Evolutionary conservation across 1,139 yeast genomes (phyloP).

Genomic region (Geotrichum klebahnii): DNA sequence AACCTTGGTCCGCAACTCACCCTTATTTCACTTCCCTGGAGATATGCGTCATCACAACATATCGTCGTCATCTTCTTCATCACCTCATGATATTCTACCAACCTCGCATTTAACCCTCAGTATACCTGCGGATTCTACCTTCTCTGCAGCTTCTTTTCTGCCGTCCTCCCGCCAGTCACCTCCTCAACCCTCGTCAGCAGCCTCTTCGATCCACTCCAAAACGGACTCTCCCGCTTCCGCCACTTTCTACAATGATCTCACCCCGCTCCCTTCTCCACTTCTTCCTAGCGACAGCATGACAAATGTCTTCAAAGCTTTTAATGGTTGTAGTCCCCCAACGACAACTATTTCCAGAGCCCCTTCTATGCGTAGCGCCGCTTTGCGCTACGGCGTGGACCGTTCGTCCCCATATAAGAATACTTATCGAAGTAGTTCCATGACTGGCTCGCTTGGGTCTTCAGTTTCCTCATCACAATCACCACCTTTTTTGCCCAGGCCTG

Average conservation of each 20-base stretch:
- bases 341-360: constrained; percentile 29
- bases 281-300: constrained; percentile 24
- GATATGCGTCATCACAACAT: background rate
- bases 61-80: background rate
- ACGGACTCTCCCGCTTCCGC: constrained; percentile 7
- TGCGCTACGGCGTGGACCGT: constrained; percentile 13
- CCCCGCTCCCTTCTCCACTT: constrained; percentile 38
- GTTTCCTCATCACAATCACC: too few species aligned
- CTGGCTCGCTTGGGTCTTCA: too few species aligned
- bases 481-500: too few species aligned
- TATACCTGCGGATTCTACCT: background rate
- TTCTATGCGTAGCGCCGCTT: constrained; percentile 15
- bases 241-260: constrained; percentile 26
- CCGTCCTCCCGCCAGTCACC: background rate
- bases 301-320: constrained; percentile 28
- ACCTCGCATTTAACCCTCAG: constrained; percentile 6
- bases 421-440: background rate
- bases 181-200: constrained; percentile 11
- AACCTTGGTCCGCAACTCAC: too few species aligned
- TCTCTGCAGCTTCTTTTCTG: background rate
- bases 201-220: constrained; percentile 15
- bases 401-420: constrained; percentile 5
- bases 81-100: too few species aligned
- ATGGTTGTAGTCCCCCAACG: constrained; percentile 29
- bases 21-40: constrained; percentile 3